Conservation (phyloP, 768 basidiomycete species). For the Calvatia gigantea region DNA sequence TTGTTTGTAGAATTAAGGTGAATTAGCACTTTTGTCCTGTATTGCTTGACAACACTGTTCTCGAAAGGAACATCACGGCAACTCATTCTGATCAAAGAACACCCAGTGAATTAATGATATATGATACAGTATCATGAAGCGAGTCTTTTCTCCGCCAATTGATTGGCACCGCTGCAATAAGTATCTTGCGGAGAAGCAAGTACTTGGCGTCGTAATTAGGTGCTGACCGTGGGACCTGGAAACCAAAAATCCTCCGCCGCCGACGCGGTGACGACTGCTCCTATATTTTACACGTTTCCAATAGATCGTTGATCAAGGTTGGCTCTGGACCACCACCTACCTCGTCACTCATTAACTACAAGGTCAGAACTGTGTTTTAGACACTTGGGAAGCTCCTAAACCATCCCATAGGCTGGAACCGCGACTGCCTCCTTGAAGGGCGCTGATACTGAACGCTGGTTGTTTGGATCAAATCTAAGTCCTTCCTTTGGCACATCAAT, state of each 20-base stretch:
- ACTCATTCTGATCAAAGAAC: no score
- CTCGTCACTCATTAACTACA: neutral
- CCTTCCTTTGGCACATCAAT: neutral
- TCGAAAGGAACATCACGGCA: no score
- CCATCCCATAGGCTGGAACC: neutral
- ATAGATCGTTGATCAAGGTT: neutral
- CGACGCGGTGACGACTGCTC: neutral
- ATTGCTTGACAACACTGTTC: neutral
- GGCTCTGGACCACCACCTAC: slow-evolving; percentile 1
- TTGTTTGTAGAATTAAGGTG: neutral
- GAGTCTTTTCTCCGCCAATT: neutral
- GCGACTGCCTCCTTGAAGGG: neutral
- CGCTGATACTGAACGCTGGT: neutral
- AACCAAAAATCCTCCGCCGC: no score
- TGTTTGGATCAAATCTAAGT: slow-evolving; percentile 3
- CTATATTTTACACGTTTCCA: neutral
- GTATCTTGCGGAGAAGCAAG: neutral
- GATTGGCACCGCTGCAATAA: neutral
- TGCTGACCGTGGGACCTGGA: slow-evolving; percentile 2
- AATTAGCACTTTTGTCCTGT: no score
- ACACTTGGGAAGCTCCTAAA: neutral
- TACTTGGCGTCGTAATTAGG: neutral
- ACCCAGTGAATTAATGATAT: no score
- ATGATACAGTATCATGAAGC: no score
- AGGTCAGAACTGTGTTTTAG: neutral